Conservation (phyloP, 2,329 filamentous ascomycete genomes). For the Coniochaeta hoffmannii region DNA sequence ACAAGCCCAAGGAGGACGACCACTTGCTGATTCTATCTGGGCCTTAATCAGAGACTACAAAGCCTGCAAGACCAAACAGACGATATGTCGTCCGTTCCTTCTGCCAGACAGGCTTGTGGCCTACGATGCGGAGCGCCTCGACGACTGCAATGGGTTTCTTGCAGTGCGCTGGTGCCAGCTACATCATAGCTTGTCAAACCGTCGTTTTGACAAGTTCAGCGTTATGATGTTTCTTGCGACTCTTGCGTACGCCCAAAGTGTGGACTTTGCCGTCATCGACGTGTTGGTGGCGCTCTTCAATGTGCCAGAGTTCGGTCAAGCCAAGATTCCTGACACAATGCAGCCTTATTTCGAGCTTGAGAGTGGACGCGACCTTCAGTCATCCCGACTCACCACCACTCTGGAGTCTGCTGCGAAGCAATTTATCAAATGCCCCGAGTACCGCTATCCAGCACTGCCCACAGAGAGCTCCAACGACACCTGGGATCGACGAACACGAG, state of each 20-base stretch:
- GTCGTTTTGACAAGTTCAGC: not conserved
- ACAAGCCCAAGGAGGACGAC: not conserved
- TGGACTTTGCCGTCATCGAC: slow-evolving; percentile 9
- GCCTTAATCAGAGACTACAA: not conserved
- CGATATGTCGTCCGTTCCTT: not conserved
- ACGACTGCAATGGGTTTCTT: slow-evolving; percentile 4
- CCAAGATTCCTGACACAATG: not conserved
- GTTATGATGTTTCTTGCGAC: slow-evolving; percentile 14
- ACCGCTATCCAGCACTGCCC: not conserved
- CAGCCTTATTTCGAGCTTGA: not conserved
- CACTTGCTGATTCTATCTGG: not conserved
- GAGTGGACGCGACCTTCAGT: not conserved
- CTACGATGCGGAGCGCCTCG: slow-evolving; percentile 5
- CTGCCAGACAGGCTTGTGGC: not conserved
- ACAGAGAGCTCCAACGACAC: not conserved
- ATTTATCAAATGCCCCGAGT: not conserved
- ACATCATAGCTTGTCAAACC: slow-evolving; percentile 2
- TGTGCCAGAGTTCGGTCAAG: slow-evolving; percentile 3
- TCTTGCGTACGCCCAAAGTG: slow-evolving; percentile 8
- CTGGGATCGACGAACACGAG: not conserved
- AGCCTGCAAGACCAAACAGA: not conserved
- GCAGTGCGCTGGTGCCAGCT: slow-evolving; percentile 7
- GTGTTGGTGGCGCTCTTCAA: slow-evolving; percentile 5
- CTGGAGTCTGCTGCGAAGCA: not conserved
- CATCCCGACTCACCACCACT: not conserved